Evolutionary conservation across 2,329 filamentous ascomycete species (phyloP).

Genomic region (Colletotrichum incanum): DNA sequence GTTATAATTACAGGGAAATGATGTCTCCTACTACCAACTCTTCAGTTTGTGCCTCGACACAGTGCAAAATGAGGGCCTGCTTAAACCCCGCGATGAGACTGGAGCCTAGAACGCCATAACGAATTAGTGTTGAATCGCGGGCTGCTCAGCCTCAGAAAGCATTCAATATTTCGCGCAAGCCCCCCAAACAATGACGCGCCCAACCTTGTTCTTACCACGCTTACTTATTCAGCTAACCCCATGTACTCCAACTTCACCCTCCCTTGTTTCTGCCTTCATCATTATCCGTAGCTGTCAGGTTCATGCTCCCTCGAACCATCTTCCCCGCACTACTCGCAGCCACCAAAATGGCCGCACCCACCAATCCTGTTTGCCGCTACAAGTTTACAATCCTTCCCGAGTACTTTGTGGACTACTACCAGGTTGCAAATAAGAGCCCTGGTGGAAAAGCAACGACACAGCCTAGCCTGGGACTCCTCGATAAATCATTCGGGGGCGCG

Average conservation of each 20-base stretch:
- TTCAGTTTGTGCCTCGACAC: background rate
- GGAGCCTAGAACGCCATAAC: background rate
- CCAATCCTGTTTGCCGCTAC: background rate
- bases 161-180: background rate
- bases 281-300: conserved; percentile 48
- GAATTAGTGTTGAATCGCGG: background rate
- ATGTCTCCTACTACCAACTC: too few species aligned
- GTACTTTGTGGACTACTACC: conserved; percentile 25
- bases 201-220: background rate
- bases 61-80: background rate
- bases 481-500: conserved; percentile 58
- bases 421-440: conserved; percentile 46
- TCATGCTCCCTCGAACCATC: background rate
- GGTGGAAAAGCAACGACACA: conserved; percentile 56
- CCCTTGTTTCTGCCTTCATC: conserved; percentile 51
- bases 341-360: conserved; percentile 15
- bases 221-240: conserved; percentile 24
- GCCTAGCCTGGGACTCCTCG: conserved; percentile 68
- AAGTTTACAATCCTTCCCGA: conserved; percentile 36
- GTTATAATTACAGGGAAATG: too few species aligned
- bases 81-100: background rate
- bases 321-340: conserved; percentile 22
- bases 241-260: conserved; percentile 52
- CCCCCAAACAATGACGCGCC: background rate
- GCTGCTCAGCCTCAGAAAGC: conserved; percentile 10